These are phyloP conservation scores for Oropetium thomaeum DNA, from an alignment of 176 grass and related monocot species.

Conservation along the genomic window DNA sequence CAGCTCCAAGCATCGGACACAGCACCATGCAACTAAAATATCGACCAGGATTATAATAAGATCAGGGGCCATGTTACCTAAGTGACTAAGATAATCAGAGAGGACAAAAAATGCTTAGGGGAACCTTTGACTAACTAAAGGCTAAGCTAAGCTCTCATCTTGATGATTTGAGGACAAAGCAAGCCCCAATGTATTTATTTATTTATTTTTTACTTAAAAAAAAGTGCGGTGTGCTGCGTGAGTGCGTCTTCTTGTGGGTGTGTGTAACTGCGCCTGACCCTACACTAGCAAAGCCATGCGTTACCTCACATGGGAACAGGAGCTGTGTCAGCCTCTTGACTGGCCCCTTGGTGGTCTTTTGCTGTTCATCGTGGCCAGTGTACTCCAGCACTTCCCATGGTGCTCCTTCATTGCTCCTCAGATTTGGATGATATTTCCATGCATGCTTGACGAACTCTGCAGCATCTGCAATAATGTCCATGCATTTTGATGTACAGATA, in stretches of 20 bases:
- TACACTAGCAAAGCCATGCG: conserved; percentile 56
- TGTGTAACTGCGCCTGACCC: conserved; percentile 36
- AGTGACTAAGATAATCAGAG: conserved; percentile 50
- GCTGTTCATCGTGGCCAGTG: conserved; percentile 58
- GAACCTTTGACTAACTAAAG: conserved; percentile 81
- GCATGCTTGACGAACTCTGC: background rate
- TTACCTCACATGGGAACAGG: conserved; percentile 74
- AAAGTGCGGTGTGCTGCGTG: conserved; percentile 33
- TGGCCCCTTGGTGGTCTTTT: conserved; percentile 47
- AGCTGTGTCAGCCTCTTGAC: conserved; percentile 70
- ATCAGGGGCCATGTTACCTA: conserved; percentile 42
- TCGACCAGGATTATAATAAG: conserved; percentile 33
- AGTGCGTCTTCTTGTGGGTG: conserved; percentile 41
- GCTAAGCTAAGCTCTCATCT: conserved; percentile 9
- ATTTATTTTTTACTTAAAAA: conserved; percentile 19
- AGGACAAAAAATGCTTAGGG: conserved; percentile 71
- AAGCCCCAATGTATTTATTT: conserved; percentile 24
- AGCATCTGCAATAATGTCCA: conserved; percentile 24
- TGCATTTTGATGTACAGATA: background rate
- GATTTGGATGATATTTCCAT: conserved; percentile 31
- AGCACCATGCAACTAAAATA: conserved; percentile 49
- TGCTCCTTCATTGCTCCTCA: conserved; percentile 12
- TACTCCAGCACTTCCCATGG: conserved; percentile 12
- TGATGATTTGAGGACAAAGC: conserved; percentile 44
- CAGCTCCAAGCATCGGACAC: conserved; percentile 38